Percentiles rank a stretch among this genome's conserved stretches.
Conservation (phyloP, 805 yeast species). For the Zygosaccharomyces rouxii region DNA sequence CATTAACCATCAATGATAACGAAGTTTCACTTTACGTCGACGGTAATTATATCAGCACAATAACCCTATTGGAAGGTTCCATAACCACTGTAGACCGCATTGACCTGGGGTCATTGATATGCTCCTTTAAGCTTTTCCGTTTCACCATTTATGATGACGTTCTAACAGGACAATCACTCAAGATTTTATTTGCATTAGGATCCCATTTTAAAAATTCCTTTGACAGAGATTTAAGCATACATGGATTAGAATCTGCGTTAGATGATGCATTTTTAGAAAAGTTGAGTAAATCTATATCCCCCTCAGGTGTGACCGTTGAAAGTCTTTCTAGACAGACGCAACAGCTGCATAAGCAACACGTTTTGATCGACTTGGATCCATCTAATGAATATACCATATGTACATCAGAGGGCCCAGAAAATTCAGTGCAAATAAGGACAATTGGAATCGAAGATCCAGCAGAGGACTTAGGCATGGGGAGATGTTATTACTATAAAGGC, state of each 20-base stretch:
- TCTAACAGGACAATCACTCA: conserved; percentile 13
- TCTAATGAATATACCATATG: conserved; percentile 14
- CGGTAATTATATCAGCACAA: conserved; percentile 20
- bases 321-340: not conserved
- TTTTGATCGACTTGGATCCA: conserved; percentile 19
- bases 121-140: conserved; percentile 29
- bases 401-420: not conserved
- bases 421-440: not conserved
- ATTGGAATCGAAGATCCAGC: conserved; percentile 15
- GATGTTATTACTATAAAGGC: conserved; percentile 17
- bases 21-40: conserved; percentile 23
- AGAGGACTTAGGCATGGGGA: conserved; percentile 17
- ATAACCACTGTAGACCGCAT: conserved; percentile 15
- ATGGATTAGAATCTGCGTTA: conserved; percentile 2
- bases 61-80: conserved; percentile 18
- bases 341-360: conserved; percentile 17
- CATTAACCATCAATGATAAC: conserved; percentile 14
- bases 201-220: conserved; percentile 6
- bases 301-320: conserved; percentile 6
- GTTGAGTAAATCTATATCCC: not conserved
- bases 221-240: conserved; percentile 3
- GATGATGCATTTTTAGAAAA: conserved; percentile 14
- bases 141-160: conserved; percentile 12
- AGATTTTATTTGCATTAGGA: conserved; percentile 11
- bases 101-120: conserved; percentile 34